phyloP scores from a whole-genome alignment of 2,329 filamentous ascomycete species.

The Claviceps purpurea region DNA sequence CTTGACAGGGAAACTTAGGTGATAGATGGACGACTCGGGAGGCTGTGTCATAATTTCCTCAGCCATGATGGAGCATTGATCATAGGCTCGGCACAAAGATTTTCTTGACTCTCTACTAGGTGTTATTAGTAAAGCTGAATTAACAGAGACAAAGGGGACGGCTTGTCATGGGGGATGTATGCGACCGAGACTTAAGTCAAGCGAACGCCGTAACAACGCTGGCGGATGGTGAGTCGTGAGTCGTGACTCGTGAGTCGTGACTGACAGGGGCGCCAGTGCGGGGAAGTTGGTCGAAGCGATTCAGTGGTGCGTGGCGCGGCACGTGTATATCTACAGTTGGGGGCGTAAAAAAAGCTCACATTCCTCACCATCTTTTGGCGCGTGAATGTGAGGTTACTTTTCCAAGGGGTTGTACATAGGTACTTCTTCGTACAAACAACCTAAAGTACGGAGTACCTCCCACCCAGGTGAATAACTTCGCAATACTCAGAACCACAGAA shows the following conservation, averaged over 20 bases:
- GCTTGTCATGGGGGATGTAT: no score
- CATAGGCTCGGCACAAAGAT: not conserved
- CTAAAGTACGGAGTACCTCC: no score
- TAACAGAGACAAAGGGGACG: not conserved
- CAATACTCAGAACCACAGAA: not conserved
- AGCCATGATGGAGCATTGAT: constrained; percentile 3
- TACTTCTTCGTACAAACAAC: no score
- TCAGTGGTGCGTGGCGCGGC: no score
- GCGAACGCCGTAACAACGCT: no score
- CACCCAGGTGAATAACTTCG: no score
- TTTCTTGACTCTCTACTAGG: not conserved
- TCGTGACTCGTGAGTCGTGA: no score
- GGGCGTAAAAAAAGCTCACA: no score
- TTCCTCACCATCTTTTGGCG: no score
- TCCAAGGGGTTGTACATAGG: no score
- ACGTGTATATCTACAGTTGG: not conserved
- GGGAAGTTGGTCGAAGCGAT: not conserved
- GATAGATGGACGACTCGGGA: constrained; percentile 7
- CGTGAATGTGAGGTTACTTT: no score
- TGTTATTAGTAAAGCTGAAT: not conserved
- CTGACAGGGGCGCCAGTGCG: not conserved
- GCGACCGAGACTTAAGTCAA: no score
- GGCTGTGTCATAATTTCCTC: constrained; percentile 7
- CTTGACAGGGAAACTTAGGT: constrained; percentile 30
- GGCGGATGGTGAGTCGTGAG: not conserved